Base-by-base conservation (phyloP, 192 early-diverging fungal genomes). In the Podila epigama region DNA sequence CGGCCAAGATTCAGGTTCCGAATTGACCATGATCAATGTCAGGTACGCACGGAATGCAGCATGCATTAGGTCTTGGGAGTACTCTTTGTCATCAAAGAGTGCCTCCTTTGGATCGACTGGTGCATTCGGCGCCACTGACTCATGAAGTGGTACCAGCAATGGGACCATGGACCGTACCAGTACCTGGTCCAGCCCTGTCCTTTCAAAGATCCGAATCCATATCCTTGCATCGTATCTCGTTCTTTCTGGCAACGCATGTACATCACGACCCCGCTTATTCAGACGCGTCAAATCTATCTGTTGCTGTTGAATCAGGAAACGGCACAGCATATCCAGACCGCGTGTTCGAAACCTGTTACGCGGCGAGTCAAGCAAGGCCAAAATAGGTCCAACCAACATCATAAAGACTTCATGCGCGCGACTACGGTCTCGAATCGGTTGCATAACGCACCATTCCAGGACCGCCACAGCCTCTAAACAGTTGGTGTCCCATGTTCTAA, bases 131-230 rank as follows among this genome's bases (percentile, higher is more conserved):
- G 73, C 33, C 22, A 77, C 15, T 9, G 34, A 41, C 18, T 37
- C 54, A 22, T 68, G 52, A 5, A 68, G 29, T 1, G 73, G 73
- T 15, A 44, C 65, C 34, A 77, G 29, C 2, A 77, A 31, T 1
- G 73, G 66, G 2, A 58, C 53, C 41, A 77, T 20, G 0, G 60
- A 35, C 16, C 66, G 25, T 15, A 63, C 60, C 35, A 77, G 32
- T 25, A 77, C 66, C 32, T 77, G 73, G 27, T 77, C 73, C 31
- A 77, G 27, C 18, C 73, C 73, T 5, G 73, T 77, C 13, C 61
- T 40, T 12, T 68, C 60, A 57, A 77, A 77, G 41, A 77, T 77
- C 60, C 57, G 61, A 36, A 77, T 77, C 73, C 73, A 77, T 25
- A 68, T 68, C 61, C 61, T 68, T 29, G 66, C 34, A 11, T 54